Evolutionary conservation across 1,139 yeast species (phyloP), one percentile per base, ranked within the genome.

Genomic region (Blastobotrys illinoisensis): DNA sequence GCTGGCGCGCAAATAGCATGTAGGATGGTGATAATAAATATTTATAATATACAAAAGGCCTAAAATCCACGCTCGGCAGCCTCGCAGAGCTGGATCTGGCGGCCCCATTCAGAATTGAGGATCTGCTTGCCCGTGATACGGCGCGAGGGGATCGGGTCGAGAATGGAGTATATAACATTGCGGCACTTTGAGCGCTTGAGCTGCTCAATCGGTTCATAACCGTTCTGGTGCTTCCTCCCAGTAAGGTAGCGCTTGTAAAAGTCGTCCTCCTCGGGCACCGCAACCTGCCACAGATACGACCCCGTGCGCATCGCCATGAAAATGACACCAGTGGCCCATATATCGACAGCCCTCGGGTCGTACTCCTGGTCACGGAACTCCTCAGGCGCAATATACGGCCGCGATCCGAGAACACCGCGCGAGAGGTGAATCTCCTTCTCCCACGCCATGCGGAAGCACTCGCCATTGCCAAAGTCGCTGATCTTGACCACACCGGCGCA

Each of bases 301-400:
- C 98, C 99, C 0, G 97, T 88, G 66, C 98, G 79, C 98, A 93
- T 91, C 9, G 97, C 97, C 97, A 93, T 90, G 71, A 91, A 93
- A 48, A 93, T 88, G 19, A 93, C 95, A 51, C 98, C 99, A 70
- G 95, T 86, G 0, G 98, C 87, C 99, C 99, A 93, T 49, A 93
- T 83, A 70, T 93, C 98, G 9, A 90, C 95, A 16, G 93, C 82
- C 49, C 98, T 75, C 1, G 98, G 95, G 68, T 93, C 98, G 69
- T 88, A 93, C 62, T 85, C 85, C 46, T 77, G 75, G 49, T 79
- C 81, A 1, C 80, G 79, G 68, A 85, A 93, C 69, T 90, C 97
- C 71, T 93, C 99, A 0, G 99, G 98, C 0, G 98, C 97, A 67
- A 93, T 93, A 68, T 93, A 93, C 1, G 98, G 97, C 7, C 89